phyloP scores from a whole-genome alignment of 2,329 filamentous ascomycete genomes.

The Penicillium sp. region DNA sequence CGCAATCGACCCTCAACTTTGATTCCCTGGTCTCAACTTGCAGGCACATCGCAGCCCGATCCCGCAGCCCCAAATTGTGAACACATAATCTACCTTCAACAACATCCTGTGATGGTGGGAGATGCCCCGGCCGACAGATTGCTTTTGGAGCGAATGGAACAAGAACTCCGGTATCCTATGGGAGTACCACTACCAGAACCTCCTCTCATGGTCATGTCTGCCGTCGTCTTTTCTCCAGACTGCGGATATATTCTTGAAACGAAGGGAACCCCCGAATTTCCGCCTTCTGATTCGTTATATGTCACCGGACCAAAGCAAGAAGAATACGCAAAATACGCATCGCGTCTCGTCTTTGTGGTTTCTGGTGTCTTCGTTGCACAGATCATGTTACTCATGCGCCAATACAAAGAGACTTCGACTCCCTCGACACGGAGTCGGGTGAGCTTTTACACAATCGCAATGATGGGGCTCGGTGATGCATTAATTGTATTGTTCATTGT shows the following conservation, averaged over 20 bases:
- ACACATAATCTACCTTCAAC: conserved; percentile 81
- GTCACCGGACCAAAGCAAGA: conserved; percentile 61
- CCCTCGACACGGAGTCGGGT: conserved; percentile 65
- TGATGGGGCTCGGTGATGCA: conserved; percentile 63
- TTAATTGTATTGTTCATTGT: conserved; percentile 60
- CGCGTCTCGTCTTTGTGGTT: conserved; percentile 57
- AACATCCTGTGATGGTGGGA: conserved; percentile 43
- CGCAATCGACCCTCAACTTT: conserved; percentile 60
- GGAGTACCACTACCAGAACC: conserved; percentile 56
- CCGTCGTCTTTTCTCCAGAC: conserved; percentile 65
- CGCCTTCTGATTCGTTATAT: conserved; percentile 55
- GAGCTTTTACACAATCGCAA: conserved; percentile 65
- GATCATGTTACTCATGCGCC: conserved; percentile 59
- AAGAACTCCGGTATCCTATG: conserved; percentile 61
- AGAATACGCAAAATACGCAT: conserved; percentile 54
- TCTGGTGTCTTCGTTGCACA: conserved; percentile 54
- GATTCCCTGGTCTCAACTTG: conserved; percentile 76
- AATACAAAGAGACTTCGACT: conserved; percentile 66
- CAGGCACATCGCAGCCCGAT: conserved; percentile 51
- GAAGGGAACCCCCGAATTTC: conserved; percentile 58
- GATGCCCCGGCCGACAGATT: conserved; percentile 32
- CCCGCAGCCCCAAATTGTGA: conserved; percentile 77
- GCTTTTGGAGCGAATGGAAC: conserved; percentile 56
- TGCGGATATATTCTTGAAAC: conserved; percentile 67
- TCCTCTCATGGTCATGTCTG: conserved; percentile 59